These are phyloP conservation scores for Helianthus tuberosus DNA, from an alignment of 129 eudicot genomes.

Conservation along the genomic window DNA sequence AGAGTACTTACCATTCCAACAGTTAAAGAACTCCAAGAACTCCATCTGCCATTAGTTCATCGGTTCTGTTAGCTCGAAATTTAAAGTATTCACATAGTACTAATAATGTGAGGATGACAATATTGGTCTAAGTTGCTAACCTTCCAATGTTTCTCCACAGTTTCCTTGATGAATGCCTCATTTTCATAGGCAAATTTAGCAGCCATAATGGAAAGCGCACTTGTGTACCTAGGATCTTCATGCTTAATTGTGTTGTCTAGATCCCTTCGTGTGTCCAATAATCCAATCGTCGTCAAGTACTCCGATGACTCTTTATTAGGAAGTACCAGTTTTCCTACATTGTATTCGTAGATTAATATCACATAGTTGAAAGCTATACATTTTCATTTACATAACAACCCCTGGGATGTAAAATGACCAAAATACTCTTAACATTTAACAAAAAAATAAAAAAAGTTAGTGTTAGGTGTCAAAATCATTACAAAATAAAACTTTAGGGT, in stretches of 20 bases:
- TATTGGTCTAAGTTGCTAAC: constrained; percentile 25
- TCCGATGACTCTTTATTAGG: constrained; percentile 41
- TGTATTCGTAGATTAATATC: not conserved
- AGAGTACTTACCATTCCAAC: constrained; percentile 49
- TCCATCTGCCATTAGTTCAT: constrained; percentile 56
- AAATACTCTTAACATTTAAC: no score
- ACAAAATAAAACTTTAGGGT: no score
- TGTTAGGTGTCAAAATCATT: no score
- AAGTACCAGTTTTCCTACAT: constrained; percentile 33
- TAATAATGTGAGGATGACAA: not conserved
- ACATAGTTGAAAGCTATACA: no score
- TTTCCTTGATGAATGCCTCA: constrained; percentile 38
- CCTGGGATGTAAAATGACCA: no score
- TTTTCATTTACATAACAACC: no score
- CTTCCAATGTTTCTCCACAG: constrained; percentile 64
- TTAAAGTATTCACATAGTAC: not conserved
- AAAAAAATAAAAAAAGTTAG: no score
- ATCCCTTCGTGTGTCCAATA: constrained; percentile 38
- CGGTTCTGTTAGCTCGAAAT: not conserved
- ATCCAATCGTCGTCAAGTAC: constrained; percentile 29
- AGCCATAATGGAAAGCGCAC: constrained; percentile 57
- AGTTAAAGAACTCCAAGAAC: constrained; percentile 42
- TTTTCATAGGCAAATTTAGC: constrained; percentile 74
- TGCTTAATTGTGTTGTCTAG: constrained; percentile 48
- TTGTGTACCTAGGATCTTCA: constrained; percentile 49